Evolutionary conservation across 495 filamentous ascomycete species (phyloP), one percentile per base, ranked within the genome.

Genomic region (Saxophila tyrrhenica): DNA sequence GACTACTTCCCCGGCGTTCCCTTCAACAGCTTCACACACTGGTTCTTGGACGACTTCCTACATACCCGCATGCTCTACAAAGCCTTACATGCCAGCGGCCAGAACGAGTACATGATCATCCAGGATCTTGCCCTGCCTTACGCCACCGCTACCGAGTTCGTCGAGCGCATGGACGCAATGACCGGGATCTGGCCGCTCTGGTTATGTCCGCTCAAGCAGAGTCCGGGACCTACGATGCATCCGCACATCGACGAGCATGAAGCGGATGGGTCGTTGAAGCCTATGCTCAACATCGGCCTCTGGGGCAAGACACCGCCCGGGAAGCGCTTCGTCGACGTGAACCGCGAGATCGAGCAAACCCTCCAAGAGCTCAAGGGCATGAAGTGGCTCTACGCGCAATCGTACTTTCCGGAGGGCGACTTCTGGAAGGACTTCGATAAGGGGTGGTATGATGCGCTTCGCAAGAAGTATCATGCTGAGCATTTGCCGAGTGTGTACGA

Each of bases 341-440:
- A 90, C 67, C 73, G 79, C 2, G 73, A 73, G 16, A 66, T 91
- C 8, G 87, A 91, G 65, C 58, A 63, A 0, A 80, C 80, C 51
- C 72, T 90, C 9, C 70, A 68, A 13, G 77, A 78, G 51, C 72
- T 90, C 1, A 78, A 81, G 16, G 86, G 87, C 8, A 74, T 74
- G 68, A 80, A 79, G 56, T 79, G 76, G 73, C 67, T 81, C 5
- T 81, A 80, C 62, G 75, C 79, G 25, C 73, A 77, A 43, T 71
- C 75, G 0, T 81, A 76, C 62, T 78, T 76, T 50, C 65, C 64
- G 5, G 72, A 80, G 56, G 57, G 71, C 0, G 76, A 79, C 50
- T 81, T 83, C 65, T 80, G 77, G 77, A 41, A 50, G 1, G 71
- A 76, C 22, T 79, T 78, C 49, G 69, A 80, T 49, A 61, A 65